Evolutionary conservation across 805 yeast genomes (phyloP).

Genomic region (Suhomyces sp.): DNA sequence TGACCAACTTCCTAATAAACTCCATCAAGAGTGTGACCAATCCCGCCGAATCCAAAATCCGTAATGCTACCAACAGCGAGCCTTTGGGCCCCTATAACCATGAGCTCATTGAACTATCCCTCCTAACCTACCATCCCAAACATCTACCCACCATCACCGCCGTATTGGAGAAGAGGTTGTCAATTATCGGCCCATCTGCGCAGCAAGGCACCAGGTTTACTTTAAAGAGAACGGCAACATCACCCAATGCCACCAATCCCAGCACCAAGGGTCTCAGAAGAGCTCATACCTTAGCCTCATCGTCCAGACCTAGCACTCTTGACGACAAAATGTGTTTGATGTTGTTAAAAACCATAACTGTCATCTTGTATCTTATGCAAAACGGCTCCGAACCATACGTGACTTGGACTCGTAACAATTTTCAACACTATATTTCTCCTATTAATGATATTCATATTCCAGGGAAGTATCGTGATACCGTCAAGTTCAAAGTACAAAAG

Average conservation of each 20-base stretch:
- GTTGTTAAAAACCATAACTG: conserved; percentile 51
- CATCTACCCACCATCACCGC: conserved; percentile 40
- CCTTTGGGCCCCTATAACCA: conserved; percentile 57
- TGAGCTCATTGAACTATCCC: conserved; percentile 52
- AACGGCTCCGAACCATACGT: conserved; percentile 55
- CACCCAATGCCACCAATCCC: neutral
- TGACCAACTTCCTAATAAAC: conserved; percentile 6
- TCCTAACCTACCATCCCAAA: conserved; percentile 41
- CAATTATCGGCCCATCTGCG: conserved; percentile 14
- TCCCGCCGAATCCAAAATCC: conserved; percentile 17
- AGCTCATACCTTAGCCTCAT: neutral
- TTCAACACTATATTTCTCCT: conserved; percentile 16
- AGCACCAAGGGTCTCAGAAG: neutral
- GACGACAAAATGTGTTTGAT: conserved; percentile 6
- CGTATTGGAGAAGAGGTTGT: conserved; percentile 42
- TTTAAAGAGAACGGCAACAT: neutral
- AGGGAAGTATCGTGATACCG: conserved; percentile 25
- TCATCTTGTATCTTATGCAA: conserved; percentile 50
- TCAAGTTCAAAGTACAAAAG: conserved; percentile 37
- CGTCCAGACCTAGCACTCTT: neutral
- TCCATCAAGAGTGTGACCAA: conserved; percentile 10
- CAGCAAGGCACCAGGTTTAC: neutral
- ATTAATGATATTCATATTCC: conserved; percentile 13
- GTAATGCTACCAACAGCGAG: conserved; percentile 50
- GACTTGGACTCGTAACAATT: conserved; percentile 37